Evolutionary conservation across 805 yeast species (phyloP).

Genomic region (Kluyveromyces dobzhanskii): DNA sequence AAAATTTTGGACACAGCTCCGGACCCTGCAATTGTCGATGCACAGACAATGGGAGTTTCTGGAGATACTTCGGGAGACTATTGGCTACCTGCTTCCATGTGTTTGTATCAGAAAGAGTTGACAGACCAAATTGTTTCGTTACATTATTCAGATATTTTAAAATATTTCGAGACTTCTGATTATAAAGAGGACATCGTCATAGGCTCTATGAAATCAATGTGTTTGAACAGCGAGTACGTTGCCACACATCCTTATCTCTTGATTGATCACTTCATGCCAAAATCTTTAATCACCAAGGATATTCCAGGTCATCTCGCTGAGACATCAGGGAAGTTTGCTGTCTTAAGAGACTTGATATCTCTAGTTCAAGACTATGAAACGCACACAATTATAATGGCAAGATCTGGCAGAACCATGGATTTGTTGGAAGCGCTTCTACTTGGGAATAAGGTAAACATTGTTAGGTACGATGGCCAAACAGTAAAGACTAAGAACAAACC

Average conservation of each 20-base stretch:
- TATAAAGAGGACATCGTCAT: constrained; percentile 48
- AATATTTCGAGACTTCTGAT: constrained; percentile 61
- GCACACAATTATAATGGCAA: constrained; percentile 61
- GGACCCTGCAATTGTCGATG: constrained; percentile 67
- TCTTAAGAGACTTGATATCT: constrained; percentile 53
- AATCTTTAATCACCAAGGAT: constrained; percentile 61
- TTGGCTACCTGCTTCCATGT: constrained; percentile 73
- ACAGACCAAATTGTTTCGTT: constrained; percentile 87
- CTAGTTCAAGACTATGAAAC: constrained; percentile 40
- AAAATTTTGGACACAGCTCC: constrained; percentile 77
- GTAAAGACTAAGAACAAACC: constrained; percentile 36
- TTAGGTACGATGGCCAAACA: constrained; percentile 54
- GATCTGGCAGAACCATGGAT: constrained; percentile 63
- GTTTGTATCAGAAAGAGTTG: constrained; percentile 77
- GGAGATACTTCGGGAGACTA: constrained; percentile 47
- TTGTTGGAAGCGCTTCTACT: constrained; percentile 60
- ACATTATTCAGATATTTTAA: constrained; percentile 84
- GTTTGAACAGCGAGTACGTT: constrained; percentile 67
- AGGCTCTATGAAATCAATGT: constrained; percentile 70
- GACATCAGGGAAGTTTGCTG: constrained; percentile 78
- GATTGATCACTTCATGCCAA: constrained; percentile 81
- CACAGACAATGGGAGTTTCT: constrained; percentile 34
- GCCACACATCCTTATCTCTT: constrained; percentile 84
- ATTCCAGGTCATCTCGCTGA: constrained; percentile 62
- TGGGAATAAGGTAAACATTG: constrained; percentile 50